Percentiles rank a stretch among this genome's conserved stretches.
Conservation (phyloP, 352 stramenopile species). For the Phytophthora parvispora region DNA sequence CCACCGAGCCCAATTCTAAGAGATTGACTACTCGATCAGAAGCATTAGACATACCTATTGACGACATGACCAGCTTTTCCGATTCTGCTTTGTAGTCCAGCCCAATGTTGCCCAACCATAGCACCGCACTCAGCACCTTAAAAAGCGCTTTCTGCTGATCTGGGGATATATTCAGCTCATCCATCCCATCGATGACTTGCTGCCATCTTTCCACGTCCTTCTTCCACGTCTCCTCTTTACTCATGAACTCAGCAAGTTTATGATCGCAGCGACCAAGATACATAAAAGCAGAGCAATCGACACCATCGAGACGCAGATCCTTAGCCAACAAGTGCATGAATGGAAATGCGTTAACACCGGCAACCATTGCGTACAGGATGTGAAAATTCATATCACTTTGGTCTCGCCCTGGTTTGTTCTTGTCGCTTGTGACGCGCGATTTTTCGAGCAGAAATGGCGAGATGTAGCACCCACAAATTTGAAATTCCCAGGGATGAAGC, state of each 20-base stretch:
- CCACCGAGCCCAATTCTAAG: constrained; percentile 41
- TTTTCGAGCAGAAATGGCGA: constrained; percentile 78
- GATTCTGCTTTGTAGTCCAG: constrained; percentile 36
- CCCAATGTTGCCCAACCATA: constrained; percentile 80
- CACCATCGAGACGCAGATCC: constrained; percentile 50
- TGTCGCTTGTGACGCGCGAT: constrained; percentile 57
- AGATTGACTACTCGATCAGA: constrained; percentile 41
- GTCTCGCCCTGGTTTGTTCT: not conserved
- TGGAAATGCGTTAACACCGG: constrained; percentile 56
- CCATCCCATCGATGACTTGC: constrained; percentile 61
- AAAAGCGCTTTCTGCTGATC: constrained; percentile 66
- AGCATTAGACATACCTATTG: constrained; percentile 10
- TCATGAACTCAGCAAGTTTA: constrained; percentile 30
- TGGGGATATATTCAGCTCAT: constrained; percentile 46
- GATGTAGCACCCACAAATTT: constrained; percentile 66
- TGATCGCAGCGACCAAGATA: constrained; percentile 60
- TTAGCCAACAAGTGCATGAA: constrained; percentile 46
- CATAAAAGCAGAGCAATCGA: constrained; percentile 50
- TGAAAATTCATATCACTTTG: constrained; percentile 72
- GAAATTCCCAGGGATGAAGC: constrained; percentile 57
- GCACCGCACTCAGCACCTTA: constrained; percentile 66
- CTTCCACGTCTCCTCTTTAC: constrained; percentile 54
- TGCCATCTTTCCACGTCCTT: constrained; percentile 76
- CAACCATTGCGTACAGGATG: constrained; percentile 76
- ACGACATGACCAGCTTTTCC: constrained; percentile 42